Base-by-base conservation (phyloP, 495 filamentous ascomycete genomes). In the Xylaria bambusicola region DNA sequence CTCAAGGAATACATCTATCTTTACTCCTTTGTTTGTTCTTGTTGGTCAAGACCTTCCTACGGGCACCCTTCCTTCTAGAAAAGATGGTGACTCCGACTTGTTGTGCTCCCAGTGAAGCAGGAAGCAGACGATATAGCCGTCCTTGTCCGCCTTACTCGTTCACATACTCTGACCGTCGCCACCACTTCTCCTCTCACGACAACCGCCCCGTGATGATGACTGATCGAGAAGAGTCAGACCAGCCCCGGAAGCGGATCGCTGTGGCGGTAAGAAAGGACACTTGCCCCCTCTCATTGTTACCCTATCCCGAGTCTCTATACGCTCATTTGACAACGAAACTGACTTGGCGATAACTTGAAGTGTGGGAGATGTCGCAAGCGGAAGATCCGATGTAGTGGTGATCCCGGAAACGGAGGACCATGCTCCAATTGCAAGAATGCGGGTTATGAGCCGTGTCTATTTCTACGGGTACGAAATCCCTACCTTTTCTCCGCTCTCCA, bases 381-480 rank as follows among this genome's bases (percentile, higher is more conserved):
- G 52, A 98, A 98, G 78, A 98, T 98, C 66, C 89, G 91, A 69
- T 98, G 94, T 76, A 96, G 90, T 60, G 94, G 93, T 31, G 93
- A 97, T 70, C 79, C 80, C 5, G 87, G 86, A 24, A 82, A 90
- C 68, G 89, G 87, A 9, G 76, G 77, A 21, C 90, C 89, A 27
- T 98, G 94, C 69, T 74, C 81, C 15, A 96, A 92, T 73, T 98
- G 94, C 77, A 88, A 86, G 62, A 81, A 75, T 60, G 85, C 92
- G 52, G 87, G 88, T 29, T 79, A 80, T 33, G 81, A 87, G 17
- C 76, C 77, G 23, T 97, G 92, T 73, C 84, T 86, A 44, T 97
- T 95, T 66, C 74, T 92, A 49, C 83, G 92, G 75, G 92, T 95
- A 84, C 47, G 61, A 58, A 54, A 40, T 46, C 38, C 42, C 36